Conservation (phyloP, 129 eudicot genomes). For the Calendula officinalis region DNA sequence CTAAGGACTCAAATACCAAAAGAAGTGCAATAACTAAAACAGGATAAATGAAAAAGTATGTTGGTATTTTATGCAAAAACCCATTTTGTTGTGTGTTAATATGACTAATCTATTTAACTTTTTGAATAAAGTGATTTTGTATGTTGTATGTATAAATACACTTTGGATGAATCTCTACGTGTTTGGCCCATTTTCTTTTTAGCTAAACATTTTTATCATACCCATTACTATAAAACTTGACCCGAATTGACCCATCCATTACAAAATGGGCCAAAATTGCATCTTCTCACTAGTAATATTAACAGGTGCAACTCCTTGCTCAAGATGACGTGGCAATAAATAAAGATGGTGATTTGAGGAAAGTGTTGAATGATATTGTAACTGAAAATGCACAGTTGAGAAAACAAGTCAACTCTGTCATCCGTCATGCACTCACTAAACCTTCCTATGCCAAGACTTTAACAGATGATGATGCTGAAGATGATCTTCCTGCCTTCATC, state of each 20-base stretch:
- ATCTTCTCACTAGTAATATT: not conserved
- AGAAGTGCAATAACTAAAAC: no score
- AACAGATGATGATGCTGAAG: not conserved
- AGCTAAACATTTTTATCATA: not conserved
- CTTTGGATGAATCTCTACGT: not conserved
- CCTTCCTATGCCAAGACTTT: not conserved
- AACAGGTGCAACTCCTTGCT: conserved; percentile 54
- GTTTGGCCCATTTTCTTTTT: not conserved
- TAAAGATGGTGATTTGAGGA: conserved; percentile 45
- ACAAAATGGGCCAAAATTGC: not conserved
- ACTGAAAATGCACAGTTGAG: conserved; percentile 57
- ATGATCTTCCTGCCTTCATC: not conserved
- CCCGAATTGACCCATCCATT: not conserved
- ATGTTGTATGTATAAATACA: not conserved
- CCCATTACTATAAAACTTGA: not conserved
- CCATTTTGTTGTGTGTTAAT: not conserved
- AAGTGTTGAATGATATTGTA: conserved; percentile 44
- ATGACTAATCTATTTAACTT: not conserved
- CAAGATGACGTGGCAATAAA: conserved; percentile 10
- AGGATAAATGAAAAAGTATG: no score
- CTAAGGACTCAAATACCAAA: no score
- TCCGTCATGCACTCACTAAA: conserved; percentile 24
- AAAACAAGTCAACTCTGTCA: conserved; percentile 54
- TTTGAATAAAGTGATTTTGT: not conserved
- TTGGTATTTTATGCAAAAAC: no score